phyloP scores from a whole-genome alignment of 129 eudicot genomes.

The Gnaphalium uliginosum region DNA sequence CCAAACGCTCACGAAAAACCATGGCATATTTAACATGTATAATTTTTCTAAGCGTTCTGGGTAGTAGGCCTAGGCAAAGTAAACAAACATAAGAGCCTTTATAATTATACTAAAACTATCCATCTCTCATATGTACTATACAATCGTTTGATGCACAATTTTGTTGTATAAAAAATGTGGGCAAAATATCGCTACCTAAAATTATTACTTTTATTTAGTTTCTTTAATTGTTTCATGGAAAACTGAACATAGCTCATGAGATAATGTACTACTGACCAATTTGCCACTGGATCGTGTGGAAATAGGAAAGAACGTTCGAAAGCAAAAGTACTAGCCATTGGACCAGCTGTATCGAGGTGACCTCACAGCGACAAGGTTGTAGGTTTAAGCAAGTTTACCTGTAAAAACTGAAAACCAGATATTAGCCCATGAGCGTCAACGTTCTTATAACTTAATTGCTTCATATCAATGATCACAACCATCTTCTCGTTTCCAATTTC shows the following conservation, averaged over 20 bases:
- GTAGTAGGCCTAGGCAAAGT: slow-evolving; percentile 40
- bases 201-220: no score
- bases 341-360: background rate
- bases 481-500: slow-evolving; percentile 51
- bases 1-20: slow-evolving; percentile 53
- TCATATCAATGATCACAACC: slow-evolving; percentile 39
- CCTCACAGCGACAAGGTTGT: background rate
- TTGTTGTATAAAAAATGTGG: background rate
- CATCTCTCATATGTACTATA: no score
- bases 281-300: background rate
- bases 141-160: no score
- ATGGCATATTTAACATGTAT: slow-evolving; percentile 51
- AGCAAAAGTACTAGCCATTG: background rate
- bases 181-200: no score
- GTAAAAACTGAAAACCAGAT: slow-evolving; percentile 54
- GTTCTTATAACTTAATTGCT: slow-evolving; percentile 35
- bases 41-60: slow-evolving; percentile 50
- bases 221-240: background rate
- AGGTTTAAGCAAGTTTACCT: slow-evolving; percentile 30
- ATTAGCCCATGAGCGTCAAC: slow-evolving; percentile 46
- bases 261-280: background rate
- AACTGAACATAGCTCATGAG: background rate
- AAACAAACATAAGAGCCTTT: background rate
- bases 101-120: no score
- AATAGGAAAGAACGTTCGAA: background rate